These are phyloP conservation scores for Ogataea thermomethanolica DNA, from an alignment of 805 yeast genomes.

Conservation along the genomic window DNA sequence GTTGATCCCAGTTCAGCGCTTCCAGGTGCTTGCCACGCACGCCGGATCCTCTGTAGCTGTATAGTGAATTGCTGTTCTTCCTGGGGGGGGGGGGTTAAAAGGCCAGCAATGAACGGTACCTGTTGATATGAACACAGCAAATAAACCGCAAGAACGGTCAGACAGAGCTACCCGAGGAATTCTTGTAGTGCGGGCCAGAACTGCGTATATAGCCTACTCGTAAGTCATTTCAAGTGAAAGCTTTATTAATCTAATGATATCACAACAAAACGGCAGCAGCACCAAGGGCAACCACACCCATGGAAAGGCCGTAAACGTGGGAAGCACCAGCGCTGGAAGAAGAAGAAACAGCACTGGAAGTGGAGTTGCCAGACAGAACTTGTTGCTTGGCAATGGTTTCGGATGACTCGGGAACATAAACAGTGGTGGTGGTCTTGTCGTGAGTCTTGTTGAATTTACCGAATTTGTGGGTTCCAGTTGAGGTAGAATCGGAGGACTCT, in stretches of 20 bases:
- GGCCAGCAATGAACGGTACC: too few relatives aligned
- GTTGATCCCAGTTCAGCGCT: too few relatives aligned
- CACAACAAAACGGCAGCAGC: conserved; percentile 21
- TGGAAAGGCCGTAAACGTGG: conserved; percentile 12
- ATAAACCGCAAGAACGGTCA: too few relatives aligned
- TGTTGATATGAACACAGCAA: too few relatives aligned
- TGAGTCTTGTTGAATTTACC: conserved; percentile 52
- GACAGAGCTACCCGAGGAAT: too few relatives aligned
- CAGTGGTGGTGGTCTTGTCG: conserved; percentile 37
- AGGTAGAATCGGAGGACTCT: conserved; percentile 27
- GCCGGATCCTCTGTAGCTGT: too few relatives aligned
- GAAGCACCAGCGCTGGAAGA: conserved; percentile 27
- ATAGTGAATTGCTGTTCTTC: too few relatives aligned
- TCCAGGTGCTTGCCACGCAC: too few relatives aligned
- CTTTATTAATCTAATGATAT: conserved; percentile 3
- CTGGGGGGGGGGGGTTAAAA: too few relatives aligned
- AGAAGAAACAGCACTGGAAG: conserved; percentile 10
- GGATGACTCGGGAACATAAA: conserved; percentile 24
- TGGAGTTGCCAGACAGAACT: conserved; percentile 23
- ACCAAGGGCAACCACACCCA: conserved; percentile 22
- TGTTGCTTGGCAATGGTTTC: conserved; percentile 16
- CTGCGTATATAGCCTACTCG: too few relatives aligned
- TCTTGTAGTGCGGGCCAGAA: too few relatives aligned
- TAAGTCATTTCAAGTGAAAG: too few relatives aligned
- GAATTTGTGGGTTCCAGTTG: conserved; percentile 40